Evolutionary conservation across 2,329 filamentous ascomycete genomes (phyloP).

Genomic region (Fusarium verticillioides): DNA sequence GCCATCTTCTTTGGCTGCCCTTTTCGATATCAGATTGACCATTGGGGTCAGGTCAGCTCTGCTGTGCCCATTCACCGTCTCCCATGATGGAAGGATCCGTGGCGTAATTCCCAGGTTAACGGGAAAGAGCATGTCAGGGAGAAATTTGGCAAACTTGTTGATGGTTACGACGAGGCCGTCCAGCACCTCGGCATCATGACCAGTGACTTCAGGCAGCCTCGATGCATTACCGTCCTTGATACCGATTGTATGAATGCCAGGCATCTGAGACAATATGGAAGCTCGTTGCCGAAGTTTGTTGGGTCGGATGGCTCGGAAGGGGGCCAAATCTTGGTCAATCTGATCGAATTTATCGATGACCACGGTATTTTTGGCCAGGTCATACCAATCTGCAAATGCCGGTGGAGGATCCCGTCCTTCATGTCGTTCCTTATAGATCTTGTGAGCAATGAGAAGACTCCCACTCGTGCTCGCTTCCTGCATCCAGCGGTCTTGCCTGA

Average conservation of each 20-base stretch:
- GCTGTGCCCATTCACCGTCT: constrained; percentile 58
- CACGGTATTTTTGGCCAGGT: constrained; percentile 77
- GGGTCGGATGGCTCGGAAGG: constrained; percentile 81
- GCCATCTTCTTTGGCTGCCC: constrained; percentile 26
- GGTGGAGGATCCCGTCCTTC: constrained; percentile 78
- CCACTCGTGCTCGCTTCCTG: constrained; percentile 59
- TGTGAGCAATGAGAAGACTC: constrained; percentile 58
- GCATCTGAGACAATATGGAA: constrained; percentile 52
- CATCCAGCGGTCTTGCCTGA: constrained; percentile 62
- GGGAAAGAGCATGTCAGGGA: constrained; percentile 86
- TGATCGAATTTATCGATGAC: constrained; percentile 85
- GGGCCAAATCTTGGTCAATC: constrained; percentile 77
- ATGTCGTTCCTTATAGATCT: constrained; percentile 63
- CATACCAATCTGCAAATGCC: constrained; percentile 86
- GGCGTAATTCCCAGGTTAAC: constrained; percentile 74
- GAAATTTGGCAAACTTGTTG: constrained; percentile 73
- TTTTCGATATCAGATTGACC: constrained; percentile 45
- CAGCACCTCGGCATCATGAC: constrained; percentile 51
- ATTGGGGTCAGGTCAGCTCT: constrained; percentile 44
- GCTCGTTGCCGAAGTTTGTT: constrained; percentile 72
- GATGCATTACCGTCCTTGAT: constrained; percentile 72
- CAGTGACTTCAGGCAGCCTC: constrained; percentile 50
- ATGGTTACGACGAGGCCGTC: constrained; percentile 72
- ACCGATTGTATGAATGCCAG: constrained; percentile 61
- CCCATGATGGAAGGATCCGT: constrained; percentile 65